Conservation (phyloP, 2,329 filamentous ascomycete species). For the Ilyonectria destructans region DNA sequence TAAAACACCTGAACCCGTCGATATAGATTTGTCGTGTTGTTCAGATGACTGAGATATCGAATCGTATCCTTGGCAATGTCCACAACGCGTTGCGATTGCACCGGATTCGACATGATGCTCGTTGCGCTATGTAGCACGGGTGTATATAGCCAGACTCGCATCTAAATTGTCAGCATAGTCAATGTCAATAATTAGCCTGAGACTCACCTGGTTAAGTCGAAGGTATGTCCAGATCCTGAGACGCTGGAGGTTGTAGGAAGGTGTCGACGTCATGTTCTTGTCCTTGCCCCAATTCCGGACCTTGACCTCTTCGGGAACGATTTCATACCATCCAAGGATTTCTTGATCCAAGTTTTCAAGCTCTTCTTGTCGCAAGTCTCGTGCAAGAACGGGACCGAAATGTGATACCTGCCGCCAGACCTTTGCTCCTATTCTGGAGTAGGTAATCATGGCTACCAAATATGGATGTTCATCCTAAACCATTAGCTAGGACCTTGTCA, state of each 20-base stretch:
- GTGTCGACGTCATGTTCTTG: conserved; percentile 67
- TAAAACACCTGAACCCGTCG: conserved; percentile 82
- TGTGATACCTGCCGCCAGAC: conserved; percentile 88
- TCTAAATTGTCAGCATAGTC: conserved; percentile 55
- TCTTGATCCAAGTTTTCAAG: conserved; percentile 88
- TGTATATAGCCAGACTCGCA: conserved; percentile 90
- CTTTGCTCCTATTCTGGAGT: conserved; percentile 86
- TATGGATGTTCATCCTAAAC: conserved; percentile 74
- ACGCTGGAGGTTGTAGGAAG: conserved; percentile 78
- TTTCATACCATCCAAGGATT: conserved; percentile 89
- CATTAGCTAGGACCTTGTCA: conserved; percentile 37
- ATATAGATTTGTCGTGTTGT: conserved; percentile 82
- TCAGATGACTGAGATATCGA: conserved; percentile 78
- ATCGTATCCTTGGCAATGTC: conserved; percentile 85
- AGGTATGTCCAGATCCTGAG: conserved; percentile 89
- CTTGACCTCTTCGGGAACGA: conserved; percentile 75
- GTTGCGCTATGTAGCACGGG: conserved; percentile 88
- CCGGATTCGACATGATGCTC: conserved; percentile 84
- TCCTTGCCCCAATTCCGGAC: conserved; percentile 73
- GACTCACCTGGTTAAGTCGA: conserved; percentile 81
- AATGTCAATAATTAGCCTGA: neutral
- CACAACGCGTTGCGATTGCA: conserved; percentile 81
- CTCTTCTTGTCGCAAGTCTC: conserved; percentile 79
- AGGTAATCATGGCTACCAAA: conserved; percentile 87
- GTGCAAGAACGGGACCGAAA: conserved; percentile 73